Conservation (phyloP, 2,329 filamentous ascomycete species). For the Ophiostoma pallidulum region DNA sequence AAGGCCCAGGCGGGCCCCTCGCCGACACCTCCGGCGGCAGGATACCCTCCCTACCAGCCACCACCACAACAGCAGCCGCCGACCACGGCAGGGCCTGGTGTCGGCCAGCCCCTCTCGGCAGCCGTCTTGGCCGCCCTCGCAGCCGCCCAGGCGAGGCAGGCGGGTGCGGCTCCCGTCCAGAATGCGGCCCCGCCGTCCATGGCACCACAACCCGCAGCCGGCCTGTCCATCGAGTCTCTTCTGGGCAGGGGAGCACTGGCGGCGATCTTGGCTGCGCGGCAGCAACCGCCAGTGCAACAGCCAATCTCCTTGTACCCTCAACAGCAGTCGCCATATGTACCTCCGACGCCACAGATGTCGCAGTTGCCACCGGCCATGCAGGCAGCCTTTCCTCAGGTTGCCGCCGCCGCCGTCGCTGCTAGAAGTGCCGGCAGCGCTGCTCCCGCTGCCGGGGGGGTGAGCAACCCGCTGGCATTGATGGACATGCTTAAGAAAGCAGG, state of each 20-base stretch:
- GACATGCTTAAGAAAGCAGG: constrained; percentile 60
- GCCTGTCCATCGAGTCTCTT: constrained; percentile 47
- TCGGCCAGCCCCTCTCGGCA: constrained; percentile 10
- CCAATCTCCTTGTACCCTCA: constrained; percentile 36
- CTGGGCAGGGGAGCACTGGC: constrained; percentile 52
- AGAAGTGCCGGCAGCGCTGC: neutral
- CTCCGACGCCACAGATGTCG: neutral
- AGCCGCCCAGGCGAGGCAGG: constrained; percentile 22
- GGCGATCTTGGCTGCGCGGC: constrained; percentile 39
- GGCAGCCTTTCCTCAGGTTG: neutral
- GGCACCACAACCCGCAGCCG: constrained; percentile 22
- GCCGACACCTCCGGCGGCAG: constrained; percentile 22
- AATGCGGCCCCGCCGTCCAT: constrained; percentile 19
- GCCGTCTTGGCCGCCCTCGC: constrained; percentile 14
- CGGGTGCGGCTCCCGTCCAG: constrained; percentile 15
- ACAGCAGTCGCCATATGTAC: constrained; percentile 29
- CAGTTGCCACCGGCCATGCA: neutral
- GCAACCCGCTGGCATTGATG: constrained; percentile 48
- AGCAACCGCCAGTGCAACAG: constrained; percentile 26
- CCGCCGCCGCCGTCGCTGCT: neutral
- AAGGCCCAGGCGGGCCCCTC: constrained; percentile 26
- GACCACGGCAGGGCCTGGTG: constrained; percentile 3
- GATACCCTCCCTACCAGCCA: constrained; percentile 16
- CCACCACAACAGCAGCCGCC: constrained; percentile 21
- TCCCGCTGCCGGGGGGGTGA: neutral